These are phyloP conservation scores for Aureobasidium melanogenum DNA, from an alignment of 2,329 filamentous ascomycete species.

Conservation along the genomic window DNA sequence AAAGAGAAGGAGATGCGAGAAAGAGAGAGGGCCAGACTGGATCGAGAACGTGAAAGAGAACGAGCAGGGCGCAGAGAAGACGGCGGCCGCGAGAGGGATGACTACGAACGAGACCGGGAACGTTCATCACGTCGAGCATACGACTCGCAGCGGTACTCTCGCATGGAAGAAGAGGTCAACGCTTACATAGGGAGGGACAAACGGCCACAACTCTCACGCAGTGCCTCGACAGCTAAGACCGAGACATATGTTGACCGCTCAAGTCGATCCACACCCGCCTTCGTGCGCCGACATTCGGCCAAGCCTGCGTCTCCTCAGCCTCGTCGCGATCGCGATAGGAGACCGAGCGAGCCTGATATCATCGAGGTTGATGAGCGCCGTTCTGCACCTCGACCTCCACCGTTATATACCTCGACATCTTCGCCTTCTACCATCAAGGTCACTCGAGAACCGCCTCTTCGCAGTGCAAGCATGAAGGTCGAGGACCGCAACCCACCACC, in stretches of 20 bases:
- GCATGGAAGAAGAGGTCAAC: slow-evolving; percentile 18
- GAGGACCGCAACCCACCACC: slow-evolving; percentile 24
- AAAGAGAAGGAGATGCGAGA: slow-evolving; percentile 11
- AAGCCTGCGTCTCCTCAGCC: slow-evolving; percentile 17
- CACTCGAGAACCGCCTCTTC: slow-evolving; percentile 15
- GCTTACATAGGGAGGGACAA: slow-evolving; percentile 22
- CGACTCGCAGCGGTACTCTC: slow-evolving; percentile 18
- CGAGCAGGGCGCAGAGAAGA: slow-evolving; percentile 17
- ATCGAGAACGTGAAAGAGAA: slow-evolving; percentile 14
- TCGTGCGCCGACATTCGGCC: slow-evolving; percentile 21
- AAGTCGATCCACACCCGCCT: slow-evolving; percentile 18
- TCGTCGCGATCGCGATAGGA: slow-evolving; percentile 14
- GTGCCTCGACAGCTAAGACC: slow-evolving; percentile 18
- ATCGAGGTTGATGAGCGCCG: slow-evolving; percentile 9
- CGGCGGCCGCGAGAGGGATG: slow-evolving; percentile 5
- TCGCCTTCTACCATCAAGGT: slow-evolving; percentile 23
- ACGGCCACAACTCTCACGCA: slow-evolving; percentile 20
- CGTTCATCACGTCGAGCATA: background rate
- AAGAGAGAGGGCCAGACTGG: background rate
- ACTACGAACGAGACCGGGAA: slow-evolving; percentile 9
- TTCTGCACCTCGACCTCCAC: slow-evolving; percentile 18
- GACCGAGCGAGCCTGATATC: slow-evolving; percentile 3
- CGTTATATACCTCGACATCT: slow-evolving; percentile 30
- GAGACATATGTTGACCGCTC: slow-evolving; percentile 20
- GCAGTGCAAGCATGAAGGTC: slow-evolving; percentile 22